Evolutionary conservation across 768 basidiomycete species (phyloP).

Genomic region (Mycena rebaudengoi): DNA sequence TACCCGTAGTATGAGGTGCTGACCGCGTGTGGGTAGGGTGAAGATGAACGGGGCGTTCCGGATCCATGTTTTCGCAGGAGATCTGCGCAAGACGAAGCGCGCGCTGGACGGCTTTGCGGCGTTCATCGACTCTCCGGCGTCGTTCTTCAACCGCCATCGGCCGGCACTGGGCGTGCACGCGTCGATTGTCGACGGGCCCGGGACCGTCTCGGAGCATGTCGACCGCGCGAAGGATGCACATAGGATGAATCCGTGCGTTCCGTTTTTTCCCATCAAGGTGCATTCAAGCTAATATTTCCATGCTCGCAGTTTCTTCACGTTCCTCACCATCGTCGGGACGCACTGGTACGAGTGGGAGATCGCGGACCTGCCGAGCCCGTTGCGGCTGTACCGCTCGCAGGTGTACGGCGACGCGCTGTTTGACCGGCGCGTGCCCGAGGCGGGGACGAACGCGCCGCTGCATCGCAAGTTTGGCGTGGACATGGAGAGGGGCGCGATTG

Average conservation of each 20-base stretch:
- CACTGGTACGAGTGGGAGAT: conserved; percentile 30
- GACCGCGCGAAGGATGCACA: neutral
- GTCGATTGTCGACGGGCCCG: conserved; percentile 25
- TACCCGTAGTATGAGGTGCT: neutral
- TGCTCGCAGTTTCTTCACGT: conserved; percentile 22
- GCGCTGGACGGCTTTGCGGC: conserved; percentile 24
- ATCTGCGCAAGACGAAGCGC: conserved; percentile 12
- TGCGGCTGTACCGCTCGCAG: conserved; percentile 29
- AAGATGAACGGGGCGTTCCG: conserved; percentile 32
- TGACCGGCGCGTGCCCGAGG: conserved; percentile 25
- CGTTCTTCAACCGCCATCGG: conserved; percentile 26
- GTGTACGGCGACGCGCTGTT: conserved; percentile 26
- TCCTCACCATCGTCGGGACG: conserved; percentile 28
- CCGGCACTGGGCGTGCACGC: neutral
- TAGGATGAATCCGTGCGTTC: conserved; percentile 19
- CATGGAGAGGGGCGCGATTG: conserved; percentile 33
- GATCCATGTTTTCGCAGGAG: conserved; percentile 26
- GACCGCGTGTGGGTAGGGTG: conserved; percentile 8
- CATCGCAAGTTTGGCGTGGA: conserved; percentile 25
- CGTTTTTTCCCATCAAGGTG: neutral
- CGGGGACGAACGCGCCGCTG: conserved; percentile 19
- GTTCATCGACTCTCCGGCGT: conserved; percentile 23
- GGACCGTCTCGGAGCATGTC: conserved; percentile 11
- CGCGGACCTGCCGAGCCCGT: conserved; percentile 22
- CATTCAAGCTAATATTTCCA: neutral